phyloP scores from a whole-genome alignment of 2,329 filamentous ascomycete species.

The Colletotrichum simmondsii region DNA sequence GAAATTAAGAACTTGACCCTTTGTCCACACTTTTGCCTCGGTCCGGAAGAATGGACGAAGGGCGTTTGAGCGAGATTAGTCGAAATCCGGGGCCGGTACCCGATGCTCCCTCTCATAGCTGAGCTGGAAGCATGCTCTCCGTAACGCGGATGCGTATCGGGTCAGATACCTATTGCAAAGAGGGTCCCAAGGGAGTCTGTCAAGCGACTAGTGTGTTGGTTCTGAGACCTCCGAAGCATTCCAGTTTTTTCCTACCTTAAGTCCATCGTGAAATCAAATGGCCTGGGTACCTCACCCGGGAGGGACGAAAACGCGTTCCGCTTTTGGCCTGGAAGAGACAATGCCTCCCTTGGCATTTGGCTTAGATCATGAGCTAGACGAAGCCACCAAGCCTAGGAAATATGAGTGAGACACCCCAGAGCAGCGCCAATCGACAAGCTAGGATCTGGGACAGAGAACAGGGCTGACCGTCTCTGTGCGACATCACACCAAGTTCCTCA shows the following conservation, averaged over 20 bases:
- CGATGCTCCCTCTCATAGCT: neutral
- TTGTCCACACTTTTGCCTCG: neutral
- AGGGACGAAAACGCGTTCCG: neutral
- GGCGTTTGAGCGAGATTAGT: neutral
- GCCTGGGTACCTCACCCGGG: neutral
- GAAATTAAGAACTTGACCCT: neutral
- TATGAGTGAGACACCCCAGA: conserved; percentile 20
- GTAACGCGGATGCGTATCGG: neutral
- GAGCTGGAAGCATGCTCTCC: neutral
- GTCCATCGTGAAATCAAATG: neutral
- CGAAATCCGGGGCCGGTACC: neutral
- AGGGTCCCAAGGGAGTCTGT: neutral
- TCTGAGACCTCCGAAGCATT: neutral
- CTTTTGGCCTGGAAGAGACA: neutral
- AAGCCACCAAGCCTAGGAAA: conserved; percentile 1
- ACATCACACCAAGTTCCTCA: neutral
- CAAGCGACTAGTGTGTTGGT: neutral
- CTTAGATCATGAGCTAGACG: neutral
- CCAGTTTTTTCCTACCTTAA: too few species aligned
- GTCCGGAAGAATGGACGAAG: neutral
- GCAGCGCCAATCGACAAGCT: conserved; percentile 14
- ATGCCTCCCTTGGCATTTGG: neutral
- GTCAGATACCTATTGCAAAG: too few species aligned
- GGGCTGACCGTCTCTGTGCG: conserved; percentile 21
- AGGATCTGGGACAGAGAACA: conserved; percentile 15